Conservation (phyloP, 805 yeast genomes). For the Metschnikowia hibisci region DNA sequence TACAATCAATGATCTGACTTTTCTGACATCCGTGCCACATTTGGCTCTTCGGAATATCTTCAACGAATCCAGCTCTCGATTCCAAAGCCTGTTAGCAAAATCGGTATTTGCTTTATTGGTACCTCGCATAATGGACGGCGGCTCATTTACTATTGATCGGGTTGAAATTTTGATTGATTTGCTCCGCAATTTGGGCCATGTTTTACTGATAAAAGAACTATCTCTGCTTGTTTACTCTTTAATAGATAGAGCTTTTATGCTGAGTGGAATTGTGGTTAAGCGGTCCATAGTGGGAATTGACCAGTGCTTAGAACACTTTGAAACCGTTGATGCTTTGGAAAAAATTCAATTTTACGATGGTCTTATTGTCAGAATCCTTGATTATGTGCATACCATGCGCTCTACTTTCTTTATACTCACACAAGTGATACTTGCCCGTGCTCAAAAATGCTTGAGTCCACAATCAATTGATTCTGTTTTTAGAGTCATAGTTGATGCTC, state of each 20-base stretch:
- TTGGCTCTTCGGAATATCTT: conserved; percentile 49
- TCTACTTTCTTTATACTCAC: conserved; percentile 9
- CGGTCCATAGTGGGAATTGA: conserved; percentile 49
- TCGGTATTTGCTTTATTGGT: conserved; percentile 35
- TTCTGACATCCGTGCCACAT: conserved; percentile 49
- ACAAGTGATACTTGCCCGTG: conserved; percentile 12
- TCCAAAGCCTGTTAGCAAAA: conserved; percentile 22
- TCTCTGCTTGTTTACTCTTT: conserved; percentile 26
- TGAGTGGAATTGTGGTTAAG: conserved; percentile 44
- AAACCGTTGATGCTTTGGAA: conserved; percentile 6
- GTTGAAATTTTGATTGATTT: conserved; percentile 60
- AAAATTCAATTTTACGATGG: conserved; percentile 11
- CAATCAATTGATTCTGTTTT: conserved; percentile 7
- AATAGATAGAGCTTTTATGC: conserved; percentile 35
- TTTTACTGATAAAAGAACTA: conserved; percentile 36
- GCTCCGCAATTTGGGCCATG: conserved; percentile 45
- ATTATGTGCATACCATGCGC: background rate
- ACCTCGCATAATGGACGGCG: conserved; percentile 30
- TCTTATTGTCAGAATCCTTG: conserved; percentile 4
- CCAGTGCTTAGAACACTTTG: conserved; percentile 10
- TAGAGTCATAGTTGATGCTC: conserved; percentile 2
- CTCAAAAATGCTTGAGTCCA: conserved; percentile 3
- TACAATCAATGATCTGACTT: conserved; percentile 18
- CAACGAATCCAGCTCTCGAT: conserved; percentile 25
- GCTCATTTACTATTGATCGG: conserved; percentile 45